Percentiles rank a stretch among this genome's conserved stretches.
Evolutionary conservation across 805 yeast genomes (phyloP).

Genomic region (baker's yeast (Saccharomyces cerevisiae)): DNA sequence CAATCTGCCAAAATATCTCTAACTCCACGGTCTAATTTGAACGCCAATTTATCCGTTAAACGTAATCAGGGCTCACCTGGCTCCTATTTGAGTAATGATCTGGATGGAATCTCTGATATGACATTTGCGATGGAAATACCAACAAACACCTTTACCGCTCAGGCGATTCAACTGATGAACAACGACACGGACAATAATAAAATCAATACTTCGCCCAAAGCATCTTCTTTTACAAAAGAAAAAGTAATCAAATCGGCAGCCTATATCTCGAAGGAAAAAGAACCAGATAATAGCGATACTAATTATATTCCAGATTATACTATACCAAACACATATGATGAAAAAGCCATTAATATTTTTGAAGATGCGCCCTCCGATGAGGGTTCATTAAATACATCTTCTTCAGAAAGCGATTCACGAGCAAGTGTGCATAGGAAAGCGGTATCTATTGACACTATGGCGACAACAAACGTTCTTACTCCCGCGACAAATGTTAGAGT

Average conservation of each 20-base stretch:
- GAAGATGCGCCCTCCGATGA: slow-evolving; percentile 25
- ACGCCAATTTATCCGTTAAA: not conserved
- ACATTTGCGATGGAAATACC: slow-evolving; percentile 27
- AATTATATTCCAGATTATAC: not conserved
- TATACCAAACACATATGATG: slow-evolving; percentile 7
- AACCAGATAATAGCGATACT: not conserved
- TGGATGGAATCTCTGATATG: slow-evolving; percentile 23
- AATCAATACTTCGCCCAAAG: not conserved
- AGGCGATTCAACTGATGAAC: slow-evolving; percentile 23
- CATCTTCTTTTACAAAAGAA: not conserved
- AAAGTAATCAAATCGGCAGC: not conserved
- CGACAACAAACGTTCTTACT: slow-evolving; percentile 23
- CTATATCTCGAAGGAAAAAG: not conserved
- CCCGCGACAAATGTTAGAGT: slow-evolving; percentile 29
- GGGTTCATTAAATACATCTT: slow-evolving; percentile 16
- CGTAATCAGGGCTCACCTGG: slow-evolving; percentile 1
- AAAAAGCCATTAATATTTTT: slow-evolving; percentile 18
- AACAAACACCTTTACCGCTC: slow-evolving; percentile 22
- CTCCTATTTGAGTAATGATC: slow-evolving; percentile 6
- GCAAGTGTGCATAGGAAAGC: slow-evolving; percentile 25
- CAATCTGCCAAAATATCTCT: slow-evolving; percentile 11
- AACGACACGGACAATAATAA: slow-evolving; percentile 7
- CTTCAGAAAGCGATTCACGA: slow-evolving; percentile 15
- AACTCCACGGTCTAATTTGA: slow-evolving; percentile 5
- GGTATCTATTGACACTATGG: slow-evolving; percentile 28